These are phyloP conservation scores for Boletus eberwhitei DNA, from an alignment of 768 basidiomycete species.

Conservation along the genomic window DNA sequence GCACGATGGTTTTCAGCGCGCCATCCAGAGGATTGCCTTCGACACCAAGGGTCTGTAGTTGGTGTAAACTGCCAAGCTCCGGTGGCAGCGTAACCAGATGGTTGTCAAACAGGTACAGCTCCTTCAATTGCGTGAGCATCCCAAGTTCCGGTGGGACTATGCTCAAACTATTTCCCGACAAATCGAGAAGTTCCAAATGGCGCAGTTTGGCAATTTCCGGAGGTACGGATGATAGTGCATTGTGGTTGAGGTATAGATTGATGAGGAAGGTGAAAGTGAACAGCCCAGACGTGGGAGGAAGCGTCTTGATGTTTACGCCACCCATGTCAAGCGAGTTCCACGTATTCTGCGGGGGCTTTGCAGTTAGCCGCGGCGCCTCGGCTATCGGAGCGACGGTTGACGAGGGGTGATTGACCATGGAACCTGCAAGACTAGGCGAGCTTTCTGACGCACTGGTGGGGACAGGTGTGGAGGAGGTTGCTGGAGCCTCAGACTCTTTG, in stretches of 20 bases:
- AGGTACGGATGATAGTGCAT: conserved; percentile 73
- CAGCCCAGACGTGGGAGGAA: conserved; percentile 71
- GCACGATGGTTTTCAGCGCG: conserved; percentile 71
- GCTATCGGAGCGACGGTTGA: conserved; percentile 73
- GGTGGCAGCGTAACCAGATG: conserved; percentile 78
- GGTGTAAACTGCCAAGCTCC: conserved; percentile 87
- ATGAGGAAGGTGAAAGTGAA: conserved; percentile 91
- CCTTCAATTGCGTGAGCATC: conserved; percentile 84
- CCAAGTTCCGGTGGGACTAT: conserved; percentile 84
- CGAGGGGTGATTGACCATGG: conserved; percentile 60
- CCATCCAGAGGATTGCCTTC: conserved; percentile 96
- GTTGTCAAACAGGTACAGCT: conserved; percentile 96
- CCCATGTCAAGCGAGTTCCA: conserved; percentile 97
- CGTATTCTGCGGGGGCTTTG: conserved; percentile 66
- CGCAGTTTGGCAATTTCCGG: conserved; percentile 79
- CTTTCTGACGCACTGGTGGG: conserved; percentile 32
- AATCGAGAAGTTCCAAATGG: conserved; percentile 85
- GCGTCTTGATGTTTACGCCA: conserved; percentile 87
- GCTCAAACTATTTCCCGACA: conserved; percentile 82
- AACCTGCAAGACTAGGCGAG: conserved; percentile 34
- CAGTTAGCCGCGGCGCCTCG: conserved; percentile 62
- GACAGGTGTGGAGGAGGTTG: conserved; percentile 28
- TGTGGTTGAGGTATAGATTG: conserved; percentile 96
- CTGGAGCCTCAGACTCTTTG: conserved; percentile 31
- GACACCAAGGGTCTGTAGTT: conserved; percentile 88